Percentiles rank a stretch among this genome's conserved stretches.
Evolutionary conservation across 2,329 filamentous ascomycete genomes (phyloP).

Genomic region (Colletotrichum salicis): DNA sequence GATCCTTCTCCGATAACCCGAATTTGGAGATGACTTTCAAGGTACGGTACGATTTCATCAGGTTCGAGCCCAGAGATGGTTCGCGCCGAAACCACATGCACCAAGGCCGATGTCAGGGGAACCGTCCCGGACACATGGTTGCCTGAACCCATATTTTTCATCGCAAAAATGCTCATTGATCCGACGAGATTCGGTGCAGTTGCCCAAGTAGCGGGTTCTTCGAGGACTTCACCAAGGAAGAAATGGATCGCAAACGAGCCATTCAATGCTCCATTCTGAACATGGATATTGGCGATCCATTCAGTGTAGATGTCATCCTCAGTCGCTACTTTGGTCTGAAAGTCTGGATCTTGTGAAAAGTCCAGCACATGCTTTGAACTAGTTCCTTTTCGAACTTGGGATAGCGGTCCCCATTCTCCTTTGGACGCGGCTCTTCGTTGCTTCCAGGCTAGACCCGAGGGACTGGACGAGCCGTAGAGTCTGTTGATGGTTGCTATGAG

Average conservation of each 20-base stretch:
- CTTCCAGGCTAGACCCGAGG: slow-evolving; percentile 35
- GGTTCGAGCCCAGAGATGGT: slow-evolving; percentile 51
- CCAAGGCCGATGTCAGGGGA: slow-evolving; percentile 61
- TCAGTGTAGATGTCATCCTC: slow-evolving; percentile 61
- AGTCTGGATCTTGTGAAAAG: slow-evolving; percentile 15
- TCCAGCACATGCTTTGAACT: background rate
- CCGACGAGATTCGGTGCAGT: slow-evolving; percentile 68
- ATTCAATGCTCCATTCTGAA: slow-evolving; percentile 68
- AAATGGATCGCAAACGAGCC: slow-evolving; percentile 73
- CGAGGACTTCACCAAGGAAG: slow-evolving; percentile 69
- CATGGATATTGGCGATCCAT: slow-evolving; percentile 75
- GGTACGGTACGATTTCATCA: slow-evolving; percentile 51
- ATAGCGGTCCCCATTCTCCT: background rate
- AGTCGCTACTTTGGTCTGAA: background rate
- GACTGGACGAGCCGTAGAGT: slow-evolving; percentile 50
- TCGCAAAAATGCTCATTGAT: slow-evolving; percentile 66
- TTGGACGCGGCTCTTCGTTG: background rate
- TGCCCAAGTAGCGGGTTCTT: slow-evolving; percentile 60
- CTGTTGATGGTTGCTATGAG: slow-evolving; percentile 66
- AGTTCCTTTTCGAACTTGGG: slow-evolving; percentile 34
- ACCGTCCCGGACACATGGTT: slow-evolving; percentile 59
- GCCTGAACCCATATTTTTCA: slow-evolving; percentile 46
- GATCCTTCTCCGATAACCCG: slow-evolving; percentile 45
- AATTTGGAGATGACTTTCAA: slow-evolving; percentile 51
- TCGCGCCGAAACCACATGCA: slow-evolving; percentile 52